A percentile compares a stretch with the other conserved stretches of the same genome.
phyloP scores from a whole-genome alignment of 2,329 filamentous ascomycete species.

The Hymenoscyphus fraxineus region DNA sequence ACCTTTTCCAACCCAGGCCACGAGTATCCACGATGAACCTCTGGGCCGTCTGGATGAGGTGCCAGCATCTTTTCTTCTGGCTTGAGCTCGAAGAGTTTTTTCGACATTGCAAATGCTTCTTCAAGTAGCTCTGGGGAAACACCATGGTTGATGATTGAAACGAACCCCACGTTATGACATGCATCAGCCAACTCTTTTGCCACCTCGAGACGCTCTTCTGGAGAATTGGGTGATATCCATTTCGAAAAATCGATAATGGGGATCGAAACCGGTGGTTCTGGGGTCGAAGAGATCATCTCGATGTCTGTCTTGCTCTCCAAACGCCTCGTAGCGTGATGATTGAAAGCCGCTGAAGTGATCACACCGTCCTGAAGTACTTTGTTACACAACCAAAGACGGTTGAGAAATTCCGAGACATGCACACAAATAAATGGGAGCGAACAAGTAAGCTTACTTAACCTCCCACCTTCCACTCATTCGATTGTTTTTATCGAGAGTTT shows the following conservation, averaged over 20 bases:
- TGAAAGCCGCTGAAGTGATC: background rate
- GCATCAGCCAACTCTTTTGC: slow-evolving; percentile 41
- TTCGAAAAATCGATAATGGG: slow-evolving; percentile 28
- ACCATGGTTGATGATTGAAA: slow-evolving; percentile 47
- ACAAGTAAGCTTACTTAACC: background rate
- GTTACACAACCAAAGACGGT: background rate
- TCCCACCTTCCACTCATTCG: background rate
- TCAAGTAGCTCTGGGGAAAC: slow-evolving; percentile 38
- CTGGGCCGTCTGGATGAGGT: slow-evolving; percentile 46
- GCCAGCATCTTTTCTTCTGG: slow-evolving; percentile 45
- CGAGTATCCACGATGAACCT: slow-evolving; percentile 52
- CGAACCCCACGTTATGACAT: slow-evolving; percentile 44
- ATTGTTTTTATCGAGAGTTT: background rate
- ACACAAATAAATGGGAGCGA: background rate
- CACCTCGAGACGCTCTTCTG: slow-evolving; percentile 31
- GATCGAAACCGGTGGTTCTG: slow-evolving; percentile 11
- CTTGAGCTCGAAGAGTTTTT: slow-evolving; percentile 43
- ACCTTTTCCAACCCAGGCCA: slow-evolving; percentile 53
- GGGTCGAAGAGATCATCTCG: background rate
- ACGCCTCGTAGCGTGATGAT: background rate
- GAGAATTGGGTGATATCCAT: slow-evolving; percentile 18
- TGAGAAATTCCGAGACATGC: background rate
- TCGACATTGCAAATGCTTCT: slow-evolving; percentile 43
- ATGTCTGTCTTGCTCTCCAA: background rate
- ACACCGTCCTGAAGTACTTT: background rate